These are phyloP conservation scores for Pythium brachiatum DNA, from an alignment of 352 stramenopile species.

Conservation along the genomic window DNA sequence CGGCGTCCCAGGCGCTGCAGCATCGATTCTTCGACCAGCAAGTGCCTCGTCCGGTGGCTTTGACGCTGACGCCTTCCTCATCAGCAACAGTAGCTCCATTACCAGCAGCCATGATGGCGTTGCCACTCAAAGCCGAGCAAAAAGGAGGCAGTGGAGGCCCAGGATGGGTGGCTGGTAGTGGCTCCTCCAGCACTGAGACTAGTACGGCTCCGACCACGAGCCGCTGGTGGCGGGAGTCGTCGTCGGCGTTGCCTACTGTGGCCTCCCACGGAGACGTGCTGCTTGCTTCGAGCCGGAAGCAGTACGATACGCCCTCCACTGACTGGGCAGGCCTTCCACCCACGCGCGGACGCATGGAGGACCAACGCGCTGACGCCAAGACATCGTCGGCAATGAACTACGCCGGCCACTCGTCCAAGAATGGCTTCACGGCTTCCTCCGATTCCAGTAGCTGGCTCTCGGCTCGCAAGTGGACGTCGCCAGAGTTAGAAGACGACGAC, in stretches of 20 bases:
- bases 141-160: constrained; percentile 13
- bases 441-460: constrained; percentile 26
- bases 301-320: neutral
- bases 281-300: constrained; percentile 18
- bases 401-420: constrained; percentile 17
- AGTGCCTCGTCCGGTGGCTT: constrained; percentile 42
- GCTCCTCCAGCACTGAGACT: neutral
- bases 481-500: constrained; percentile 32
- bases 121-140: constrained; percentile 34
- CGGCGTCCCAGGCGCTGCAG: constrained; percentile 88
- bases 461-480: constrained; percentile 35
- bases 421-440: constrained; percentile 2
- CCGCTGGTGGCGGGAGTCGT: constrained; percentile 22
- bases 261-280: constrained; percentile 12
- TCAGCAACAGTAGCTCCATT: neutral
- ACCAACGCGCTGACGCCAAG: constrained; percentile 25
- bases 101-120: neutral
- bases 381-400: neutral
- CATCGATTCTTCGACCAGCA: constrained; percentile 91
- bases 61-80: neutral
- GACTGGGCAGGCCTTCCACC: neutral
- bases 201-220: constrained; percentile 12
- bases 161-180: neutral
- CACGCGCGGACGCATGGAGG: constrained; percentile 10
- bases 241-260: constrained; percentile 7